A percentile compares a stretch with the other conserved stretches of the same genome.
Evolutionary conservation across 257 asterid species (phyloP).

Genomic region (Capsicum chinense): DNA sequence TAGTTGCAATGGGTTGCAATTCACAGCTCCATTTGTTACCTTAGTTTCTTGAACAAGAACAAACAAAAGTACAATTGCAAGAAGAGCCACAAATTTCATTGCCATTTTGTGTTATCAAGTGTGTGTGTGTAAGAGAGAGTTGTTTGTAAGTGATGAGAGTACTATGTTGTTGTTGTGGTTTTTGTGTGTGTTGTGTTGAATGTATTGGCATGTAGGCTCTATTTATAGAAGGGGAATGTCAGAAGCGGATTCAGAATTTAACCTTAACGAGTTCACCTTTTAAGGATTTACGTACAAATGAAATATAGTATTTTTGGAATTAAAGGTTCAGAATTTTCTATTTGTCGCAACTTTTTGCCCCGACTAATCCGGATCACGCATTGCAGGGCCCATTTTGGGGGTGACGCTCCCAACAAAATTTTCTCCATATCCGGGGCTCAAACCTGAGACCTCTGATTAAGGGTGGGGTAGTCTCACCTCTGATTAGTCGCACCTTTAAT

Average conservation of each 20-base stretch:
- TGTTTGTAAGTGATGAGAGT: constrained; percentile 12
- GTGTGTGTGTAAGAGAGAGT: not conserved
- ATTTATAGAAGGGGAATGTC: constrained; percentile 33
- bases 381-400: no score
- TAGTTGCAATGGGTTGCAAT: constrained; percentile 80
- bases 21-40: constrained; percentile 51
- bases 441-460: no score
- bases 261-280: not conserved
- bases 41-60: constrained; percentile 40
- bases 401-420: no score
- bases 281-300: not conserved
- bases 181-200: constrained; percentile 29
- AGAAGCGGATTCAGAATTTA: not conserved
- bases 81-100: constrained; percentile 40
- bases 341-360: not conserved
- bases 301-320: not conserved
- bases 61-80: constrained; percentile 41
- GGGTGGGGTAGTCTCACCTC: no score
- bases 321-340: not conserved
- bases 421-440: no score
- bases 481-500: not conserved
- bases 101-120: constrained; percentile 4
- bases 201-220: constrained; percentile 13
- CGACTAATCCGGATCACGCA: no score
- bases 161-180: not conserved